phyloP scores from a whole-genome alignment of 495 filamentous ascomycete genomes.

The Astrothelium subdiscretum region DNA sequence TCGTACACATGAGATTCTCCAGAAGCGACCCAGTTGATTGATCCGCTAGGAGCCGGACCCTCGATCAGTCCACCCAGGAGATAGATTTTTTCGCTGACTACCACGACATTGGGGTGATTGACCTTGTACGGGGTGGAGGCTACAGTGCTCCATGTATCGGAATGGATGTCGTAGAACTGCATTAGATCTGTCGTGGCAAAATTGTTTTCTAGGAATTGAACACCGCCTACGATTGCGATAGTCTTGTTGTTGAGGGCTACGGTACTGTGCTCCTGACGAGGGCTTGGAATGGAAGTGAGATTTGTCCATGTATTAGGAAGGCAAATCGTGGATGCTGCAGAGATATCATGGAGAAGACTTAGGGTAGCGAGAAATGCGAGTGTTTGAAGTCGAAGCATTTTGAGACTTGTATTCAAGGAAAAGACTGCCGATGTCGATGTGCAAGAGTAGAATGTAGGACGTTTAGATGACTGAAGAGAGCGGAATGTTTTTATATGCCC shows the following conservation, averaged over 20 bases:
- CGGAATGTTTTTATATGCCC: neutral
- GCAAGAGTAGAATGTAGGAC: neutral
- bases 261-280: slow-evolving; percentile 22
- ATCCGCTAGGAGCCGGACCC: neutral
- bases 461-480: neutral
- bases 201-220: neutral
- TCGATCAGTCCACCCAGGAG: slow-evolving; percentile 25
- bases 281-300: slow-evolving; percentile 9
- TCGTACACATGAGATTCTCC: slow-evolving; percentile 17
- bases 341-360: neutral
- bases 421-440: neutral
- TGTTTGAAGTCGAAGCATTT: neutral
- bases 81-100: slow-evolving; percentile 28
- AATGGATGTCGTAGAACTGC: slow-evolving; percentile 20
- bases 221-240: slow-evolving; percentile 22
- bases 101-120: slow-evolving; percentile 29
- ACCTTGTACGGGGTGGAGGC: slow-evolving; percentile 21
- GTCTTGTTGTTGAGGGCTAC: slow-evolving; percentile 15
- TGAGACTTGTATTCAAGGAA: neutral
- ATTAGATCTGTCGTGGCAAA: slow-evolving; percentile 15
- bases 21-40: neutral
- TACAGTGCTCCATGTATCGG: slow-evolving; percentile 21
- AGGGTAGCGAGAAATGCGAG: neutral
- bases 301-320: slow-evolving; percentile 3
- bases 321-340: neutral